Evolutionary conservation across 495 filamentous ascomycete species (phyloP).

Genomic region (Achaetomiella virescens): DNA sequence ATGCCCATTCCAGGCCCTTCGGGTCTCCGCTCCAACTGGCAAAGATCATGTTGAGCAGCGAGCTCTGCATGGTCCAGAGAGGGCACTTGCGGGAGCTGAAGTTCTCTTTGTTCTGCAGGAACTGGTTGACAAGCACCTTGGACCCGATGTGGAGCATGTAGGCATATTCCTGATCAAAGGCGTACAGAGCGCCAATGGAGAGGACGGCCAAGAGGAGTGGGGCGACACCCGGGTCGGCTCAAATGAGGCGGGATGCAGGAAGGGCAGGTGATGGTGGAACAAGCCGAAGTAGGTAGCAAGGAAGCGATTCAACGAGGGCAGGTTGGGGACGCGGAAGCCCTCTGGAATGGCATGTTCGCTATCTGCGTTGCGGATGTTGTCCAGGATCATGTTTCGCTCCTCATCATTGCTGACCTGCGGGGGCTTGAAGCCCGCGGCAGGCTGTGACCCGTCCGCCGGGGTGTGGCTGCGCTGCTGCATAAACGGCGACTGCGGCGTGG

Average conservation of each 20-base stretch:
- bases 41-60: slow-evolving; percentile 96
- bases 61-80: slow-evolving; percentile 95
- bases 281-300: slow-evolving; percentile 93
- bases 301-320: slow-evolving; percentile 76
- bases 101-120: slow-evolving; percentile 95
- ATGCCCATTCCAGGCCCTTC: slow-evolving; percentile 97
- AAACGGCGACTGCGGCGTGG: slow-evolving; percentile 69
- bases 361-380: slow-evolving; percentile 77
- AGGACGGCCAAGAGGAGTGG: slow-evolving; percentile 84
- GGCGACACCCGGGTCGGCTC: slow-evolving; percentile 69
- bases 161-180: slow-evolving; percentile 93
- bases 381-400: slow-evolving; percentile 72
- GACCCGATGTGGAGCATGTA: slow-evolving; percentile 96
- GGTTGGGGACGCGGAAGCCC: slow-evolving; percentile 78
- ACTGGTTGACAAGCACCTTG: slow-evolving; percentile 93
- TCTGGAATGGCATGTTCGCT: slow-evolving; percentile 76
- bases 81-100: slow-evolving; percentile 98
- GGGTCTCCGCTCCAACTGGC: slow-evolving; percentile 98
- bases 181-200: slow-evolving; percentile 93
- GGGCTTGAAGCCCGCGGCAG: slow-evolving; percentile 59
- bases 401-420: slow-evolving; percentile 67
- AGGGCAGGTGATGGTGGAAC: slow-evolving; percentile 95
- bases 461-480: slow-evolving; percentile 55
- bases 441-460: slow-evolving; percentile 48
- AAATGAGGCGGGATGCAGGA: slow-evolving; percentile 92